Evolutionary conservation across 805 yeast species (phyloP).

Genomic region (Saccharomycopsis sp.): DNA sequence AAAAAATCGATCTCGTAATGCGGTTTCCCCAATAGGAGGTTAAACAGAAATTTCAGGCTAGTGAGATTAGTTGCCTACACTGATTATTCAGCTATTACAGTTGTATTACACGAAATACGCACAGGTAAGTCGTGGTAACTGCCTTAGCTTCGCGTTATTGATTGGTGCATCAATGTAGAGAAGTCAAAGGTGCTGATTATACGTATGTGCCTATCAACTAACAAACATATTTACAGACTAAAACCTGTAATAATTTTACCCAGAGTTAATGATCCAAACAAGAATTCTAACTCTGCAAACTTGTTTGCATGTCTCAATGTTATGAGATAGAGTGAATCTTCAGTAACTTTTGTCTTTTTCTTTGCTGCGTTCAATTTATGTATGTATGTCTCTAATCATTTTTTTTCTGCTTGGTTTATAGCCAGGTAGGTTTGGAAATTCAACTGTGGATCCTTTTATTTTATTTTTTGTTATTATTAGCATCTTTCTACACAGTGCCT

Average conservation of each 20-base stretch:
- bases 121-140: no score
- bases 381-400: background rate
- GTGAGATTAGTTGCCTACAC: background rate
- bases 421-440: background rate
- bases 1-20: background rate
- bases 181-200: background rate
- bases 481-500: no score
- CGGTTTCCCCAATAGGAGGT: background rate
- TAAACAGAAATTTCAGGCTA: background rate
- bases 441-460: background rate
- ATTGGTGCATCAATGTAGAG: background rate
- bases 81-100: no score
- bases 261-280: background rate
- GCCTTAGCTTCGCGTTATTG: background rate
- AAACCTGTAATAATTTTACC: background rate
- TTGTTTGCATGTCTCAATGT: background rate
- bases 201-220: no score
- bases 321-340: background rate
- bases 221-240: background rate
- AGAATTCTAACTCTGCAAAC: no score
- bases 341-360: background rate
- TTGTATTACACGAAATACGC: no score
- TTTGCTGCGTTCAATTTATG: background rate
- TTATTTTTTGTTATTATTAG: no score
- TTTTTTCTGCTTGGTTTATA: background rate